Conservation (phyloP, 2,329 filamentous ascomycete genomes). For the Boeremia lycopersici region DNA sequence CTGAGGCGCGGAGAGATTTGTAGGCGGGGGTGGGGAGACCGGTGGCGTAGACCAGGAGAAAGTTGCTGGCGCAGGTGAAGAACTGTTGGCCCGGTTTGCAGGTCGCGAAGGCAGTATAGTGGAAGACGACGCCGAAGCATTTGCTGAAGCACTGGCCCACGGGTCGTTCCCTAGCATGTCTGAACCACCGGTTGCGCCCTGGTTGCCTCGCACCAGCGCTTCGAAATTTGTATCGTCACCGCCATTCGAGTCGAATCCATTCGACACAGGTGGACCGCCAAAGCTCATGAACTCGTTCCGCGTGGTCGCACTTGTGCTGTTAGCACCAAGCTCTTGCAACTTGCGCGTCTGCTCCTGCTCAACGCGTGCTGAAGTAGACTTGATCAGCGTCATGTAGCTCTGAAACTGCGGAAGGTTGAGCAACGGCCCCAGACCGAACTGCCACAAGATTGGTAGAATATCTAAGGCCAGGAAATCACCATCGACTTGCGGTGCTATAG, state of each 20-base stretch:
- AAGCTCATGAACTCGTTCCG: conserved; percentile 74
- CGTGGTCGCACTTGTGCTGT: conserved; percentile 58
- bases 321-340: conserved; percentile 78
- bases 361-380: conserved; percentile 75
- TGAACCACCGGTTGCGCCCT: conserved; percentile 40
- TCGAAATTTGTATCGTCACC: conserved; percentile 81
- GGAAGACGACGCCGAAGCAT: conserved; percentile 38
- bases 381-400: conserved; percentile 87
- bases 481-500: conserved; percentile 82
- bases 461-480: conserved; percentile 92
- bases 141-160: conserved; percentile 48
- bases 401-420: conserved; percentile 86
- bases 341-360: conserved; percentile 90
- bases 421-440: conserved; percentile 86
- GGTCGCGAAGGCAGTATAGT: conserved; percentile 37
- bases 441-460: conserved; percentile 87
- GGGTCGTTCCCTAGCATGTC: conserved; percentile 52
- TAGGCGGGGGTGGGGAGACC: conserved; percentile 41
- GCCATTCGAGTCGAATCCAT: conserved; percentile 62
- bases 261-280: conserved; percentile 59
- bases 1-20: conserved; percentile 32
- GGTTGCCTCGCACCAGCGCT: conserved; percentile 78
- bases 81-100: conserved; percentile 33
- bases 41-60: conserved; percentile 56
- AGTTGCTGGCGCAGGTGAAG: conserved; percentile 46